phyloP scores from a whole-genome alignment of 2,329 filamentous ascomycete species.

The Monilinia laxa region DNA sequence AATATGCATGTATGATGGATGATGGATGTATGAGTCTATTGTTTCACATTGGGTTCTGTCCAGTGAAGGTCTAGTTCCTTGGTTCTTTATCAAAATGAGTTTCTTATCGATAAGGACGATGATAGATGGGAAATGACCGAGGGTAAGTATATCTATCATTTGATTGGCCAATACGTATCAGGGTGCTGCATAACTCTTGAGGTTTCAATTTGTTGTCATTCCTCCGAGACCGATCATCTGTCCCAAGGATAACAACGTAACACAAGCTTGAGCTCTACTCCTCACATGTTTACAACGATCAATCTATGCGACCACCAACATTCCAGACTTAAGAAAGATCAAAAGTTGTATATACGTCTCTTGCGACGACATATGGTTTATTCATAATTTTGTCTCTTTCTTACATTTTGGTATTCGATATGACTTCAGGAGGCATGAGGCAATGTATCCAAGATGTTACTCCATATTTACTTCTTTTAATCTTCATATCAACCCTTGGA shows the following conservation, averaged over 20 bases:
- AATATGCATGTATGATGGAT: too few species aligned
- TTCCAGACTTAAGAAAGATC: not conserved
- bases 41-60: too few species aligned
- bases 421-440: slow-evolving; percentile 38
- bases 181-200: not conserved
- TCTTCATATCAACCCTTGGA: slow-evolving; percentile 76
- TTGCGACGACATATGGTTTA: not conserved
- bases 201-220: not conserved
- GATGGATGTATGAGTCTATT: too few species aligned
- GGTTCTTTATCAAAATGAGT: too few species aligned
- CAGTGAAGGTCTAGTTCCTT: not conserved
- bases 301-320: not conserved
- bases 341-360: not conserved
- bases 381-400: not conserved
- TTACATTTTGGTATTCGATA: slow-evolving; percentile 22
- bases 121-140: not conserved
- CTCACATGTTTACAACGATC: not conserved
- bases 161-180: too few species aligned
- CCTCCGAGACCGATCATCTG: not conserved
- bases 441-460: slow-evolving; percentile 52
- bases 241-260: not conserved
- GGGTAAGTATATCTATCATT: not conserved
- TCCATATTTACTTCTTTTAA: slow-evolving; percentile 72
- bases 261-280: not conserved
- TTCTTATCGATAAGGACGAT: too few species aligned